phyloP scores from a whole-genome alignment of 345 rosid genomes.

The Alliaria petiolata region DNA sequence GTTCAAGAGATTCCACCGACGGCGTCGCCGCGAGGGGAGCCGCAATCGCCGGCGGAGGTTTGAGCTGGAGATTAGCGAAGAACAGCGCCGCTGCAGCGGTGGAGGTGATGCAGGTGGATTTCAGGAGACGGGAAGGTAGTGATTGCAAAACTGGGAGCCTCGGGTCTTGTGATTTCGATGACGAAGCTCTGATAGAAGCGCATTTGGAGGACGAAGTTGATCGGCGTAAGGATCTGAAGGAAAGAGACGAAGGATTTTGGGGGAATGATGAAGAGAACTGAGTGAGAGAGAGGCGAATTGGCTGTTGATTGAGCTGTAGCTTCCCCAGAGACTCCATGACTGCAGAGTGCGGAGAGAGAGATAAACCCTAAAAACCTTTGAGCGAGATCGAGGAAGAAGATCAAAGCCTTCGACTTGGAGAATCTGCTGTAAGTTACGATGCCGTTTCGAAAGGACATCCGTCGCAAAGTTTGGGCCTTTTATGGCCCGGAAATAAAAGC shows the following conservation, averaged over 20 bases:
- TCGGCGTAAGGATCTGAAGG: constrained; percentile 33
- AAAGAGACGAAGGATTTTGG: constrained; percentile 32
- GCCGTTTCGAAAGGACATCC: neutral
- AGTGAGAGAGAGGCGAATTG: constrained; percentile 44
- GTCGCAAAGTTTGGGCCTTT: neutral
- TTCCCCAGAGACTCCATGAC: constrained; percentile 59
- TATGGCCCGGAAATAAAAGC: neutral
- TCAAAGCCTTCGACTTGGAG: neutral
- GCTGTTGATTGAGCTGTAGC: constrained; percentile 37
- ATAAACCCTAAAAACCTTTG: constrained; percentile 26
- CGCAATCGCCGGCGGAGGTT: constrained; percentile 45
- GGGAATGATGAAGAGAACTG: constrained; percentile 38
- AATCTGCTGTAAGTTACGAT: neutral
- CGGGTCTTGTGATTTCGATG: constrained; percentile 16
- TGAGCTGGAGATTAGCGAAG: constrained; percentile 46
- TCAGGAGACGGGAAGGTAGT: constrained; percentile 36
- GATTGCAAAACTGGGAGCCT: constrained; percentile 14
- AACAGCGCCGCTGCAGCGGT: constrained; percentile 65
- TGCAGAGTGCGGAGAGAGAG: constrained; percentile 6
- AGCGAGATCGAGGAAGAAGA: constrained; percentile 23
- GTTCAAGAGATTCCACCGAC: constrained; percentile 33
- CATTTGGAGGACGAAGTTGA: constrained; percentile 35
- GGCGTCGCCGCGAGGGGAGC: constrained; percentile 34
- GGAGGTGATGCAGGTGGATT: constrained; percentile 51
- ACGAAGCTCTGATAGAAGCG: constrained; percentile 42